phyloP scores from a whole-genome alignment of 257 asterid genomes.

The Salvia rosmarinus region DNA sequence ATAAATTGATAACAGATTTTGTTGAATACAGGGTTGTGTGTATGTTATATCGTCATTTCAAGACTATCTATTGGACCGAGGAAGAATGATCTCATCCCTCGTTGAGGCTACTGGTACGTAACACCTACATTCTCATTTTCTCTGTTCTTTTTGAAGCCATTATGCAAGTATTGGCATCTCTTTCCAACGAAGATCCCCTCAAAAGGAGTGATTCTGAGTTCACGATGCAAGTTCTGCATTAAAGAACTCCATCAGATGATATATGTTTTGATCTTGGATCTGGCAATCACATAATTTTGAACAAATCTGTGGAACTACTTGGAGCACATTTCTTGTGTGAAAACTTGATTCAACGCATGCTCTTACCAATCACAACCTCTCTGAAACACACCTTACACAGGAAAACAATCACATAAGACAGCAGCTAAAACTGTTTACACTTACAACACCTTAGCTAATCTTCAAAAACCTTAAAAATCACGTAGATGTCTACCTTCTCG shows the following conservation, averaged over 20 bases:
- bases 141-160: neutral
- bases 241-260: neutral
- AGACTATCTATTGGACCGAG: constrained; percentile 61
- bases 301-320: neutral
- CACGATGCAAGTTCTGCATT: neutral
- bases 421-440: neutral
- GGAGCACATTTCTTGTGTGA: neutral
- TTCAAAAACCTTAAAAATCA: neutral
- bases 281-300: constrained; percentile 6
- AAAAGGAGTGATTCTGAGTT: neutral
- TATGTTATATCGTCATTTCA: constrained; percentile 63
- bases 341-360: neutral
- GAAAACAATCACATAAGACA: neutral
- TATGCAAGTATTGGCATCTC: neutral
- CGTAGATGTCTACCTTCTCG: constrained; percentile 79
- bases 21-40: constrained; percentile 65
- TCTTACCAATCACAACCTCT: neutral
- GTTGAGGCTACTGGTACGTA: constrained; percentile 87
- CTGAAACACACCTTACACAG: neutral
- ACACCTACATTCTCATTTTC: neutral
- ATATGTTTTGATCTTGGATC: neutral
- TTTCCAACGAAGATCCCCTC: neutral
- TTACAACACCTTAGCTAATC: neutral
- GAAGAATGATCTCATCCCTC: constrained; percentile 62
- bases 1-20: constrained; percentile 26